These are phyloP conservation scores for Aegilops sharonensis DNA, from an alignment of 176 grass and related monocot species.

Conservation along the genomic window DNA sequence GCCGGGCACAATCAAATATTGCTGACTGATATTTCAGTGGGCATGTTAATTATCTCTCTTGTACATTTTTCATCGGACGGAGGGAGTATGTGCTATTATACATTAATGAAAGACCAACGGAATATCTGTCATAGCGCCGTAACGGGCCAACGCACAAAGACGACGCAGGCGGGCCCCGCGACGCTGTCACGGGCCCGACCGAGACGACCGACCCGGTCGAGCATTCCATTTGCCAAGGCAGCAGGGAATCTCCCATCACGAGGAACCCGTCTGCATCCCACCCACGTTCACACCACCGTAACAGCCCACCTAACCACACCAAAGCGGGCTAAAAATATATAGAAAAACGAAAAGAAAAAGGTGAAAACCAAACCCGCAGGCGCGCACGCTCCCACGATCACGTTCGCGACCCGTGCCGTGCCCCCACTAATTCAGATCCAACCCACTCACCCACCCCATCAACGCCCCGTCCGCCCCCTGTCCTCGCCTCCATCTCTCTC, in stretches of 20 bases:
- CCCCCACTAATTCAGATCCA: constrained; percentile 20
- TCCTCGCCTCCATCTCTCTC: not conserved
- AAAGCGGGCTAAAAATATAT: not conserved
- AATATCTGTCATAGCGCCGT: no score
- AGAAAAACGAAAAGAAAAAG: not conserved
- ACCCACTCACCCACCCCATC: not conserved
- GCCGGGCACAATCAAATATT: no score
- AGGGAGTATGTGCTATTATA: no score
- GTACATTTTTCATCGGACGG: no score
- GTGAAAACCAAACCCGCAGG: not conserved
- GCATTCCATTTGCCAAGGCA: not conserved
- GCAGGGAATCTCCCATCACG: not conserved
- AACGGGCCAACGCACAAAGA: not conserved
- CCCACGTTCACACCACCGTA: not conserved
- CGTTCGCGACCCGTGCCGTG: not conserved
- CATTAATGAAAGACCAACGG: no score
- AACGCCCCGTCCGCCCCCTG: constrained; percentile 12
- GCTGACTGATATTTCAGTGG: no score
- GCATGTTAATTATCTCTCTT: no score
- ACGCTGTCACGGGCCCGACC: not conserved
- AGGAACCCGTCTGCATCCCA: not conserved
- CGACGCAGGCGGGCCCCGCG: no score
- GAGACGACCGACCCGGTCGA: not conserved
- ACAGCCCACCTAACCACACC: not conserved
- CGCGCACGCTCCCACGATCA: not conserved